Evolutionary conservation across 2,329 filamentous ascomycete species (phyloP).

Genomic region (Orbilia quercus): DNA sequence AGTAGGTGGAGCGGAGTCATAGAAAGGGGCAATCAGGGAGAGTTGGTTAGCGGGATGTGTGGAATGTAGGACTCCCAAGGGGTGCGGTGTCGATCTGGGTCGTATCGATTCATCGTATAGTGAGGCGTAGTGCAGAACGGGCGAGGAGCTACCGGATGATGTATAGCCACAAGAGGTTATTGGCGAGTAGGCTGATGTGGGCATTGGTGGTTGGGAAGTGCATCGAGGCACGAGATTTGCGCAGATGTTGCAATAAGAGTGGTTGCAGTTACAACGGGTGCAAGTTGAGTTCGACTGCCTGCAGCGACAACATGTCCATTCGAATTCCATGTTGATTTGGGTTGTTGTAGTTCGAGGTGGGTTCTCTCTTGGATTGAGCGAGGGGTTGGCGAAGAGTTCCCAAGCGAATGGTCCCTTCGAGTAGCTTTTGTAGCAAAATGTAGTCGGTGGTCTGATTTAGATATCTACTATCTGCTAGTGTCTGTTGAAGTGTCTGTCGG

Average conservation of each 20-base stretch:
- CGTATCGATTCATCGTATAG: conserved; percentile 44
- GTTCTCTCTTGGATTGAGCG: conserved; percentile 3
- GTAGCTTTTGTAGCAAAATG: conserved; percentile 3
- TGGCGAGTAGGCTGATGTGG: conserved; percentile 34
- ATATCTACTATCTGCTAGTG: neutral
- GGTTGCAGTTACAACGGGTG: conserved; percentile 53
- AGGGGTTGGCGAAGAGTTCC: conserved; percentile 34
- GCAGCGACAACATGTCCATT: conserved; percentile 56
- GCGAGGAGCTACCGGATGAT: conserved; percentile 46
- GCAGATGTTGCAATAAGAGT: conserved; percentile 55
- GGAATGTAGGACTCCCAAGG: conserved; percentile 44
- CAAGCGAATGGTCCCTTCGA: conserved; percentile 50
- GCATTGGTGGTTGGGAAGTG: conserved; percentile 39
- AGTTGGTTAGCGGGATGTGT: conserved; percentile 53
- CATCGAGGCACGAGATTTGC: conserved; percentile 48
- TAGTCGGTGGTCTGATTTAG: neutral
- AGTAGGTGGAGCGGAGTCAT: conserved; percentile 49
- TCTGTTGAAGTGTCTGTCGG: neutral
- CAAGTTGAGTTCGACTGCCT: conserved; percentile 53
- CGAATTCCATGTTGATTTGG: conserved; percentile 52
- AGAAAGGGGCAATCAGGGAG: conserved; percentile 53
- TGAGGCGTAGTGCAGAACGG: conserved; percentile 47
- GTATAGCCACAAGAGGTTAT: conserved; percentile 42
- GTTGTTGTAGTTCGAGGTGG: too few species aligned
- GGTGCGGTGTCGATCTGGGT: conserved; percentile 50